Evolutionary conservation across 176 grass and related monocot genomes (phyloP), one percentile per base, ranked within the genome.

Genomic region (Triticum timopheevii): DNA sequence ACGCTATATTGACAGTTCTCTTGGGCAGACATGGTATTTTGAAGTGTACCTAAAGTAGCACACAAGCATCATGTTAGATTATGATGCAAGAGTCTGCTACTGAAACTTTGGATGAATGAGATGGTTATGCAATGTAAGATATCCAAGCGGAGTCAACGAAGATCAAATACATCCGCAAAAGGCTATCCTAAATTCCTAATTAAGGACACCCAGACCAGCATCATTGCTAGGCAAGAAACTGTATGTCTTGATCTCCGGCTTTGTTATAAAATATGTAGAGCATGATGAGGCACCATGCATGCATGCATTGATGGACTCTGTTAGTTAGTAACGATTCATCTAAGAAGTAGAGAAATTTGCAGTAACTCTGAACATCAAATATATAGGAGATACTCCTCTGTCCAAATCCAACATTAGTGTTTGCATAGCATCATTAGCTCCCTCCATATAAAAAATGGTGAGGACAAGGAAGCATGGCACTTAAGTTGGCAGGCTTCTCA

Each of bases 261-360:
- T 70, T 50, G 65, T 64, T 39, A 81, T 77, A 88, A 78, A 83
- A 80, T 67, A 76, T 30, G 52, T 28, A 3, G 27, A 91, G 5
- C 59, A 87, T 87, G 81, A 91, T 84, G 85, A 91, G 39, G 69
- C 69, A 81, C 70, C 68, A 77, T 84, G 85, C 89, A 87, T 83
- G 77, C 79, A 89, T 81, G 47, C 34, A 61, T 70, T 76, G 49
- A 84, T 87, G 69, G 4, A 2, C 76, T 69, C 65, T 54, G 30
- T 68, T 84, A 84, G 38, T 69, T 81, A 28, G 34, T 22, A 16
- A 71, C 13, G 23, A 88, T 81, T 23, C n/a, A 81, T 81, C 49
- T 33, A 31, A 69, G 44, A 4, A 85, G 62, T 22, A 65, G 12
- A 82, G 39, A 10, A 65, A 28, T 70, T 82, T 86, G 72, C 13